These are phyloP conservation scores for Cyberlindnera saturnus DNA, from an alignment of 805 yeast genomes.

Conservation along the genomic window DNA sequence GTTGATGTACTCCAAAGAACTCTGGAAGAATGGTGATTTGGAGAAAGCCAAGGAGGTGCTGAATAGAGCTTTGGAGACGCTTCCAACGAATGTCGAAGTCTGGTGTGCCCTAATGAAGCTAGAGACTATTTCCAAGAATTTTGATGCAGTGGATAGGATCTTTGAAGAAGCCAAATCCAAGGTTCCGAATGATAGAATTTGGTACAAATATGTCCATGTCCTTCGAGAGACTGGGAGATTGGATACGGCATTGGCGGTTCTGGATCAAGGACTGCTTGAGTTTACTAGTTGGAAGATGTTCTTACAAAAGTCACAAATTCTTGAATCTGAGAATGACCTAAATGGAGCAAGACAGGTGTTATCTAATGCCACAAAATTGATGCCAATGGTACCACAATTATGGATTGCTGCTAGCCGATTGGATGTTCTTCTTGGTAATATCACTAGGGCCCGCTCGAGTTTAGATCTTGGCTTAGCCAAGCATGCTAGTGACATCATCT, in stretches of 20 bases:
- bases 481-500: conserved; percentile 47
- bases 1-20: conserved; percentile 69
- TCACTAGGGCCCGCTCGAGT: conserved; percentile 61
- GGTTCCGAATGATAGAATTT: conserved; percentile 41
- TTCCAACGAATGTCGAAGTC: conserved; percentile 45
- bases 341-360: conserved; percentile 42
- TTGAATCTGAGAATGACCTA: conserved; percentile 25
- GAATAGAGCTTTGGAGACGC: conserved; percentile 35
- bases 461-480: conserved; percentile 56
- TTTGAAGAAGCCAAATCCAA: conserved; percentile 33
- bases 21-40: conserved; percentile 46
- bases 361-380: conserved; percentile 40
- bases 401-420: conserved; percentile 51
- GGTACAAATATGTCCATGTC: conserved; percentile 55
- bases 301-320: conserved; percentile 58
- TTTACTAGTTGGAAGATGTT: conserved; percentile 50
- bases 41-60: conserved; percentile 50
- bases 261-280: conserved; percentile 40
- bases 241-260: conserved; percentile 33
- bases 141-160: conserved; percentile 29
- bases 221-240: conserved; percentile 34
- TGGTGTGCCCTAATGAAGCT: conserved; percentile 73
- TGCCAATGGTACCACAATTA: conserved; percentile 38
- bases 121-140: conserved; percentile 39
- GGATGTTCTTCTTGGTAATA: conserved; percentile 34